These are phyloP conservation scores for Boletus rufocinnamomeus DNA, from an alignment of 768 basidiomycete species.

Conservation along the genomic window DNA sequence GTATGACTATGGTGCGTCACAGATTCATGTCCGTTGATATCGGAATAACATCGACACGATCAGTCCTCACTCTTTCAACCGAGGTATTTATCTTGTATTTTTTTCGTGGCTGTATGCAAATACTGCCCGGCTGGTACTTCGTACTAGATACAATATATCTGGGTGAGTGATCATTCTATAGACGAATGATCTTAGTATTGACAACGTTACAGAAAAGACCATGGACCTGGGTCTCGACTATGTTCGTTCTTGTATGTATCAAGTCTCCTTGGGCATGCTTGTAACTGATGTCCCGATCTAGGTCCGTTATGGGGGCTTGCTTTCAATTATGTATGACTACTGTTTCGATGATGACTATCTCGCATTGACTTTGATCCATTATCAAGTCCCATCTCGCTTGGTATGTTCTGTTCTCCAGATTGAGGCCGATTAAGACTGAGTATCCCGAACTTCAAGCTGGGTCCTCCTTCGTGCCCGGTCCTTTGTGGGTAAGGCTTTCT, in stretches of 20 bases:
- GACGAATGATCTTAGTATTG: neutral
- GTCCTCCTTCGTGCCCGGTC: slow-evolving; percentile 5
- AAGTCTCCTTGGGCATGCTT: too few species aligned
- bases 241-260: neutral
- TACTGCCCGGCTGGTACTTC: neutral
- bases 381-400: neutral
- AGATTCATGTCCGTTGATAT: neutral
- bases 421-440: neutral
- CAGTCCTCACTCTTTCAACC: slow-evolving; percentile 5
- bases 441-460: neutral
- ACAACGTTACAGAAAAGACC: neutral
- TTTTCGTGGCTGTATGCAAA: neutral
- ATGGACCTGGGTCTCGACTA: neutral
- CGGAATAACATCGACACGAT: neutral
- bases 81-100: slow-evolving; percentile 6
- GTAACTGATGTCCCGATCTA: neutral
- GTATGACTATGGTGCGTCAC: slow-evolving; percentile 9
- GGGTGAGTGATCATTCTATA: neutral
- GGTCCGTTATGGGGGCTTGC: slow-evolving; percentile 15
- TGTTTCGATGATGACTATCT: neutral
- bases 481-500: slow-evolving; percentile 2
- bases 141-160: slow-evolving; percentile 9
- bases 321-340: slow-evolving; percentile 1
- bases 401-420: neutral
- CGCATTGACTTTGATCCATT: neutral